Percentiles rank a stretch among this genome's conserved stretches.
Conservation (phyloP, 2,329 filamentous ascomycete species). For the Pestalotiopsis fici region DNA sequence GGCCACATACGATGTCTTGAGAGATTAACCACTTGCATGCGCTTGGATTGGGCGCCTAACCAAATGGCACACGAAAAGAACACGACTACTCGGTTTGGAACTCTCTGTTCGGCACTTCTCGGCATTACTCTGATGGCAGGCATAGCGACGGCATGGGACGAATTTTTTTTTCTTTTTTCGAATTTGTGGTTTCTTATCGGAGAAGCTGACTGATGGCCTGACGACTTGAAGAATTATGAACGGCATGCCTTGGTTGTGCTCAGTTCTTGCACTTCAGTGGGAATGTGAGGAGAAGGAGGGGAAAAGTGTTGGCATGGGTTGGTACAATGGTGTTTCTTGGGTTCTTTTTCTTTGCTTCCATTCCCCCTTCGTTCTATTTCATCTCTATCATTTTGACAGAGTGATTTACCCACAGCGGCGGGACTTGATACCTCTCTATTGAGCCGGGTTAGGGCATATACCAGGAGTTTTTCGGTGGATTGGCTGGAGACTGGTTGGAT, state of each 20-base stretch:
- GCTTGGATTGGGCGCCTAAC: not conserved
- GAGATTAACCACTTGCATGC: not conserved
- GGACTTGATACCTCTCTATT: conserved; percentile 13
- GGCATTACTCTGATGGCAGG: not conserved
- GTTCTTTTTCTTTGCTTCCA: not conserved
- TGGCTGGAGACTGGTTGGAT: not conserved
- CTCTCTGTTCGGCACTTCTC: not conserved
- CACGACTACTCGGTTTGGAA: not conserved
- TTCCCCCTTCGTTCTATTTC: conserved; percentile 15
- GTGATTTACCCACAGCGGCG: not conserved
- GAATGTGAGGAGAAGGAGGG: not conserved
- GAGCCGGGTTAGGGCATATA: conserved; percentile 26
- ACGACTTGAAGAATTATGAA: not conserved
- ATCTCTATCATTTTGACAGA: conserved; percentile 8
- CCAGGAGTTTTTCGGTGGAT: conserved; percentile 30
- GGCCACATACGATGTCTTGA: not conserved
- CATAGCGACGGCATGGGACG: not conserved
- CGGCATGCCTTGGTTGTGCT: not conserved
- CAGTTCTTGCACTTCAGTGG: not conserved
- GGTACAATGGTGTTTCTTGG: not conserved
- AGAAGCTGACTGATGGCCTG: not conserved
- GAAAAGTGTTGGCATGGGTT: not conserved
- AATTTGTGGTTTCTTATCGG: not conserved
- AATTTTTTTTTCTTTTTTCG: not conserved
- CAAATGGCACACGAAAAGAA: not conserved